Percentiles rank a stretch among this genome's conserved stretches.
These are phyloP conservation scores for Penicillium dipodomyicola DNA, from an alignment of 495 filamentous ascomycete species.

Conservation along the genomic window DNA sequence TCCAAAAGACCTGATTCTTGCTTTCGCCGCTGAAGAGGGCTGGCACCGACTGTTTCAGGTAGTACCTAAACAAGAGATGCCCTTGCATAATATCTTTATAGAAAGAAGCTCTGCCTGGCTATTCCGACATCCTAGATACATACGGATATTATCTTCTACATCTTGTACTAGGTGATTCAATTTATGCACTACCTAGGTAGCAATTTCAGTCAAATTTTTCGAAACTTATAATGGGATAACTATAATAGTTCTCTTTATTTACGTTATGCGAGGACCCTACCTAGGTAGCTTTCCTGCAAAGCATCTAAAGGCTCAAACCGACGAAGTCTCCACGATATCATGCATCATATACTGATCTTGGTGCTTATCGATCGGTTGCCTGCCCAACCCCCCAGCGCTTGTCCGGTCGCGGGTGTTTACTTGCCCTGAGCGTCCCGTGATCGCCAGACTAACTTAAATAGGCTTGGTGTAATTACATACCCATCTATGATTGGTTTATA, in stretches of 20 bases:
- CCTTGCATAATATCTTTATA: not conserved
- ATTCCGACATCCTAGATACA: not conserved
- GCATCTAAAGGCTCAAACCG: too few species aligned
- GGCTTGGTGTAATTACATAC: conserved; percentile 18
- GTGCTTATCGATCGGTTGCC: conserved; percentile 32
- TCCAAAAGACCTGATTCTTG: not conserved
- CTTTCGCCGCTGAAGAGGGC: not conserved
- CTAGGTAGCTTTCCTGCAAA: not conserved
- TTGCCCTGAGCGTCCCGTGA: conserved; percentile 32
- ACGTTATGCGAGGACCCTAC: not conserved
- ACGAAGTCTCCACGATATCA: conserved; percentile 2
- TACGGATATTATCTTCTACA: not conserved
- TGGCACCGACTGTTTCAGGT: not conserved
- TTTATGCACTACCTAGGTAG: too few species aligned
- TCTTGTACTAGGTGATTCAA: not conserved
- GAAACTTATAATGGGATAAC: not conserved
- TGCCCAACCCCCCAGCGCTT: conserved; percentile 21
- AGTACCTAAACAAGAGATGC: not conserved
- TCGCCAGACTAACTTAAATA: conserved; percentile 31
- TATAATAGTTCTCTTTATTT: not conserved
- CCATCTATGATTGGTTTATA: conserved; percentile 18
- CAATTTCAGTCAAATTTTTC: not conserved
- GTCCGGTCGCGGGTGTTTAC: conserved; percentile 38
- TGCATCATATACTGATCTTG: not conserved
- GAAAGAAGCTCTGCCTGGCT: not conserved